Evolutionary conservation across 768 basidiomycete species (phyloP).

Genomic region (Boletus eberwhitei): DNA sequence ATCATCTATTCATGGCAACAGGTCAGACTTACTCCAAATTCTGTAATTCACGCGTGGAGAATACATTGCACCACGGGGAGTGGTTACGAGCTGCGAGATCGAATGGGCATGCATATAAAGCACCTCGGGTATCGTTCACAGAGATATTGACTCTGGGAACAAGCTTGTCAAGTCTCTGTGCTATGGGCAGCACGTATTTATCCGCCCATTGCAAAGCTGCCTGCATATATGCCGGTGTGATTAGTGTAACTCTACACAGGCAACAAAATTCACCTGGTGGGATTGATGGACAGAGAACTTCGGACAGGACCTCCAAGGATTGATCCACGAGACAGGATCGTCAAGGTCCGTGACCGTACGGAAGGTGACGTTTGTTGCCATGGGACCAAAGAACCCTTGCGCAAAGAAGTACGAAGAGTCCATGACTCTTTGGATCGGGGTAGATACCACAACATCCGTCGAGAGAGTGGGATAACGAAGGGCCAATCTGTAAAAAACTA

Average conservation of each 20-base stretch:
- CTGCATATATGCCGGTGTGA: constrained; percentile 8
- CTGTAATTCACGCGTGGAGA: constrained; percentile 33
- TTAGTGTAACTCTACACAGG: background rate
- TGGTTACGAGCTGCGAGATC: constrained; percentile 35
- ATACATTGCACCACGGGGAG: constrained; percentile 42
- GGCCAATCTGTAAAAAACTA: constrained; percentile 12
- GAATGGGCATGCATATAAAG: constrained; percentile 42
- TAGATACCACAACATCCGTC: constrained; percentile 17
- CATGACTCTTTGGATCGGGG: constrained; percentile 25
- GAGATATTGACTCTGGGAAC: constrained; percentile 34
- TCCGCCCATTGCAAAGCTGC: constrained; percentile 29
- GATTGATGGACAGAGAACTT: constrained; percentile 5
- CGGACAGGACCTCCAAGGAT: constrained; percentile 39
- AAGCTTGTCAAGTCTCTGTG: constrained; percentile 32
- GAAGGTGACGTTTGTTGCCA: constrained; percentile 27
- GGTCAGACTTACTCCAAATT: constrained; percentile 33
- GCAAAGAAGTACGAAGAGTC: constrained; percentile 43
- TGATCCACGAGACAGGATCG: constrained; percentile 40
- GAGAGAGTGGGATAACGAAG: constrained; percentile 22
- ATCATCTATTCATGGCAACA: background rate
- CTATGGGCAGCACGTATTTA: constrained; percentile 36
- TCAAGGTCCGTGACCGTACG: constrained; percentile 32
- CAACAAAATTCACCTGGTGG: constrained; percentile 3
- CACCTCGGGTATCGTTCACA: constrained; percentile 36
- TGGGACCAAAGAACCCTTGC: constrained; percentile 37